Evolutionary conservation across 2,329 filamentous ascomycete genomes (phyloP), one percentile per base, ranked within the genome.

Genomic region (Diaporthe caulivora): DNA sequence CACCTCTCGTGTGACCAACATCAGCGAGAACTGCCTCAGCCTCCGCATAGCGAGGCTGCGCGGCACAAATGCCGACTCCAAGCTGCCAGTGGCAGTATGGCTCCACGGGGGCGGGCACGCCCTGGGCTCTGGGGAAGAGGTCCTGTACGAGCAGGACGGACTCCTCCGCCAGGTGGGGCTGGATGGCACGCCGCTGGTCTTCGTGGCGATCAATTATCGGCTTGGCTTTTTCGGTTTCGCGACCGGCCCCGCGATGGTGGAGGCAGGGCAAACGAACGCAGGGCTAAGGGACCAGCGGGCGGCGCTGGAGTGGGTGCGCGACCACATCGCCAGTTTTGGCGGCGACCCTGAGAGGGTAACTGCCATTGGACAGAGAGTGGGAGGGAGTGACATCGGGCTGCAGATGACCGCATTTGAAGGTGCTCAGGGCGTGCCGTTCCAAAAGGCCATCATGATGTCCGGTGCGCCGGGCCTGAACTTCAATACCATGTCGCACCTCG

Each of bases 261-360:
- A 77, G 6, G 72, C 54, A 1, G 78, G 77, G 40, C 76, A 78
- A 26, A 78, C 78, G 1, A 81, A 81, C 72, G 78, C 72, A 21
- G 81, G 80, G 34, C 70, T 82, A 21, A 78, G 80, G 53, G 80
- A 82, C 64, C 80, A 81, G 57, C 78, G 79, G 21, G 77, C 78
- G 29, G 81, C 80, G 18, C 72, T 82, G 29, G 77, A 81, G 58
- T 82, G 65, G 65, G 40, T 73, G 18, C 55, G 29, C 0, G 55
- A 65, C 10, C 37, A 64, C n/a, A 73, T 73, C 13, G 37, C 21
- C 3, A 26, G 1, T 1, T 73, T 73, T 13, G 72, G 65, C 2
- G 72, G 72, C 6, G 72, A 73, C 9, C 72, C 71, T 21, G 17
- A 17, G 1, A 71, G 13, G 78, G 78, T 80, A n/a, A 80, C 79